Conservation (phyloP, 2,329 filamentous ascomycete species). For the Microdochium bolleyi region DNA sequence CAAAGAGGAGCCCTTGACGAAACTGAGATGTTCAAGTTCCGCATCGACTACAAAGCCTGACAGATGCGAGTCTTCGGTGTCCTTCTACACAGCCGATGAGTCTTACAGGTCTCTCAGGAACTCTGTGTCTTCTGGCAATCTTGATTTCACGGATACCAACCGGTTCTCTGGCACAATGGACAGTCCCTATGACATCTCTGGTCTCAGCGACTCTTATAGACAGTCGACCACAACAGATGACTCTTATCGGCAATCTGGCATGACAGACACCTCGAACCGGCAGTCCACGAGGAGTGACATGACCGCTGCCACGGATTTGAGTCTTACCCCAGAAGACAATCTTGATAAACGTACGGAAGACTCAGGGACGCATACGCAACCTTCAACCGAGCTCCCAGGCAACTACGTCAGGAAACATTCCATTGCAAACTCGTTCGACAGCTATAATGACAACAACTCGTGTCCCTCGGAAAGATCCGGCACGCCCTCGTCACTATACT, state of each 20-base stretch:
- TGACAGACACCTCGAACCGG: slow-evolving; percentile 6
- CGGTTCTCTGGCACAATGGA: not conserved
- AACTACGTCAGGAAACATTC: not conserved
- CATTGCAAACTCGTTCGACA: not conserved
- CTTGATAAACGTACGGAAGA: not conserved
- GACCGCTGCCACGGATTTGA: slow-evolving; percentile 3
- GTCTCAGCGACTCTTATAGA: not conserved
- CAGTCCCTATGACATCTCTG: not conserved
- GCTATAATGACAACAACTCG: not conserved
- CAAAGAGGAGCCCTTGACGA: no score
- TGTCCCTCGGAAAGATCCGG: slow-evolving; percentile 1
- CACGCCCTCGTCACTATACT: slow-evolving; percentile 3
- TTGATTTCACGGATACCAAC: not conserved
- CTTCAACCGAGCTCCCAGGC: not conserved
- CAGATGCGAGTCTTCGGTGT: not conserved
- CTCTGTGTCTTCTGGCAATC: slow-evolving; percentile 3
- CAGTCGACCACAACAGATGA: slow-evolving; percentile 7
- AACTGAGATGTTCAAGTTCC: not conserved
- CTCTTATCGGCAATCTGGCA: slow-evolving; percentile 8
- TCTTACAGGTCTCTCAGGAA: slow-evolving; percentile 6
- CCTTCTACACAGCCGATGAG: not conserved
- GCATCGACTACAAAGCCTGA: not conserved
- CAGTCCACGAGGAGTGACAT: slow-evolving; percentile 10
- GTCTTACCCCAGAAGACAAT: not conserved
- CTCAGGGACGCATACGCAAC: not conserved